Conservation (phyloP, 192 early-diverging fungal genomes). For the Backusella parvicylindrica region DNA sequence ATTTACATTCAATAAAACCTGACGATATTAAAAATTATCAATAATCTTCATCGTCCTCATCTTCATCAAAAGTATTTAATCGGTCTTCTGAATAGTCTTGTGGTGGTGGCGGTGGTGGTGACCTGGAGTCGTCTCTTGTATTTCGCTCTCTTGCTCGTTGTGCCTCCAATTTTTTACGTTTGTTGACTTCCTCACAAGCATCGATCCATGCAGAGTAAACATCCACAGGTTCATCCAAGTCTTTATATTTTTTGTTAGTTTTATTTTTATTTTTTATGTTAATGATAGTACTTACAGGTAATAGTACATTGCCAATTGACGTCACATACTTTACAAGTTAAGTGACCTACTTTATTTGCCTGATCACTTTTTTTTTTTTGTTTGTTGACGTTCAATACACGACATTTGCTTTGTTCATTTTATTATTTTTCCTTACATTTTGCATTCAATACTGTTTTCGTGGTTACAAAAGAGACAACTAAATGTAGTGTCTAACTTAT, state of each 20-base stretch:
- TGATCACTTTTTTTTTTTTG: conserved; percentile 49
- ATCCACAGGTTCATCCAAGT: conserved; percentile 77
- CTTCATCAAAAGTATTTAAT: conserved; percentile 18
- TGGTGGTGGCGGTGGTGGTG: conserved; percentile 6
- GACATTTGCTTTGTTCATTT: too few relatives aligned
- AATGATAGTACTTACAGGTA: conserved; percentile 49
- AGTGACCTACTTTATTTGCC: conserved; percentile 65
- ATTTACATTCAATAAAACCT: background rate
- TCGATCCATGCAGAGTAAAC: conserved; percentile 93
- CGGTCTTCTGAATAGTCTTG: conserved; percentile 10
- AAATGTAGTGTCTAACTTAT: conserved; percentile 70
- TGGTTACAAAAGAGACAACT: conserved; percentile 88
- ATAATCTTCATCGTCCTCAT: conserved; percentile 9
- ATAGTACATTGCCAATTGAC: conserved; percentile 70
- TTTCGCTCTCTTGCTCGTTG: conserved; percentile 4
- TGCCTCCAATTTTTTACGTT: conserved; percentile 8
- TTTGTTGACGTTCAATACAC: background rate
- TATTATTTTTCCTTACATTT: conserved; percentile 53
- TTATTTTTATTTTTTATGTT: too few relatives aligned
- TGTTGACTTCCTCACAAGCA: conserved; percentile 62
- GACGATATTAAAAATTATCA: background rate
- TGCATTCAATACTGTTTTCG: conserved; percentile 70
- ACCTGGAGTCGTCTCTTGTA: conserved; percentile 3
- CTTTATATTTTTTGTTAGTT: conserved; percentile 32
- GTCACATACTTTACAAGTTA: conserved; percentile 77